Evolutionary conservation across 164 flowering plant species (phyloP), one percentile per base, ranked within the genome.

Genomic region (Magnolia sinica): DNA sequence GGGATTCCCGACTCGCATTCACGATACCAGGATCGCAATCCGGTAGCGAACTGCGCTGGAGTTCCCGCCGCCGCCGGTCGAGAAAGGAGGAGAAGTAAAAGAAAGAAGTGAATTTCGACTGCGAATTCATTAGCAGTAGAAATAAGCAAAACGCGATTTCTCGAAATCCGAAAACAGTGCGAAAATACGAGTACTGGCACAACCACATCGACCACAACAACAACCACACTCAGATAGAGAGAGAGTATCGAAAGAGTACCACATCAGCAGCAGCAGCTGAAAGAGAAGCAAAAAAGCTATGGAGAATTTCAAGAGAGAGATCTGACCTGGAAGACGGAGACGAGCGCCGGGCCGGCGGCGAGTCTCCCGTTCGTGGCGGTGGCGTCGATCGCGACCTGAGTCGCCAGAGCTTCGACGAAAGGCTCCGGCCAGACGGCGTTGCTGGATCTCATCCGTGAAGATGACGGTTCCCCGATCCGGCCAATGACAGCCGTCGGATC

Each of bases 381-480:
- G 73, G 97, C 92, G 72, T 89, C 88, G 73, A 87, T 68, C 76
- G 97, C 97, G 4, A 94, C 87, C 66, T 86, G 92, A 61, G 76
- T 68, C 31, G 91, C 92, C 3, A 94, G 89, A 16, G 92, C 88
- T 82, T 94, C 98, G 0, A 94, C 76, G 70, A 94, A 90, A 10
- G 91, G 96, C 79, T 88, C 97, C 13, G 98, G 97, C 97, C 95
- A 94, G 1, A 87, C 89, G 24, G 85, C 93, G 58, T 86, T 84
- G n/a, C 68, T 71, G 16, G 73, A 78, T 45, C 92, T 86, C 55
- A 73, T 86, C 1, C 91, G 82, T 19, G 91, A 85, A 0, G 91
- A 82, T 0, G 92, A 85, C 1, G 93, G 89, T 13, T 84, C 88
- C 64, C 81, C 88, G 70, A 74, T 74, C 51, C 79, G 80, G 22